Percentiles rank a stretch among this genome's conserved stretches.
Conservation (phyloP, 345 rosid species). For the Sonneratia caseolaris region DNA sequence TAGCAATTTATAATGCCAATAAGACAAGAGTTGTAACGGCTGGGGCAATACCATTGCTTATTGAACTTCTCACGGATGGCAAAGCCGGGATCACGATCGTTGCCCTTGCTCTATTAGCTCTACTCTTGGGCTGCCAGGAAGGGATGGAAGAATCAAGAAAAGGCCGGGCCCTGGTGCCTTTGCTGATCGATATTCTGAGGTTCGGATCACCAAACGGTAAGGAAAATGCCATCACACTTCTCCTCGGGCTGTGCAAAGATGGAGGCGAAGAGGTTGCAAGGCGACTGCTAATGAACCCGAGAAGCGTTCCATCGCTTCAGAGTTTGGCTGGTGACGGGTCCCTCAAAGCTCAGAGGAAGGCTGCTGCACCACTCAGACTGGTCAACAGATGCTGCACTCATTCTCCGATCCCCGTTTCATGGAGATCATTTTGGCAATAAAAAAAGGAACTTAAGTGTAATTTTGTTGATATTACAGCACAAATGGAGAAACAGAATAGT, state of each 20-base stretch:
- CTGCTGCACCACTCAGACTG: slow-evolving; percentile 52
- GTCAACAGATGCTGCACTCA: slow-evolving; percentile 52
- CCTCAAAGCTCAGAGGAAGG: slow-evolving; percentile 51
- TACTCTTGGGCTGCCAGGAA: slow-evolving; percentile 32
- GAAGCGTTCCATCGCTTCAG: slow-evolving; percentile 59
- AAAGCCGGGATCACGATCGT: slow-evolving; percentile 62
- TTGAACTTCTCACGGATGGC: slow-evolving; percentile 47
- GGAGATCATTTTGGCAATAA: slow-evolving; percentile 2
- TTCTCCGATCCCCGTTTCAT: slow-evolving; percentile 30
- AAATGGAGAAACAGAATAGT: background rate
- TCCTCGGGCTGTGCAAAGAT: slow-evolving; percentile 52
- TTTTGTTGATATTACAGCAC: slow-evolving; percentile 5
- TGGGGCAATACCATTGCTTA: slow-evolving; percentile 43
- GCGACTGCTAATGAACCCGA: slow-evolving; percentile 40
- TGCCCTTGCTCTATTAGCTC: slow-evolving; percentile 36
- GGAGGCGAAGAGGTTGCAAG: slow-evolving; percentile 51
- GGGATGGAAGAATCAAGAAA: slow-evolving; percentile 44
- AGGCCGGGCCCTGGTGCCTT: slow-evolving; percentile 41
- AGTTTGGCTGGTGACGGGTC: slow-evolving; percentile 50
- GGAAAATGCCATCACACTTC: slow-evolving; percentile 46
- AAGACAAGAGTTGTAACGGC: slow-evolving; percentile 30
- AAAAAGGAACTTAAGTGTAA: background rate
- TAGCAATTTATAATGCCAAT: slow-evolving; percentile 38
- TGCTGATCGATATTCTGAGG: slow-evolving; percentile 50
- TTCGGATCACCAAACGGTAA: slow-evolving; percentile 63